These are phyloP conservation scores for Cordyceps farinosa DNA, from an alignment of 2,329 filamentous ascomycete genomes.

Conservation along the genomic window DNA sequence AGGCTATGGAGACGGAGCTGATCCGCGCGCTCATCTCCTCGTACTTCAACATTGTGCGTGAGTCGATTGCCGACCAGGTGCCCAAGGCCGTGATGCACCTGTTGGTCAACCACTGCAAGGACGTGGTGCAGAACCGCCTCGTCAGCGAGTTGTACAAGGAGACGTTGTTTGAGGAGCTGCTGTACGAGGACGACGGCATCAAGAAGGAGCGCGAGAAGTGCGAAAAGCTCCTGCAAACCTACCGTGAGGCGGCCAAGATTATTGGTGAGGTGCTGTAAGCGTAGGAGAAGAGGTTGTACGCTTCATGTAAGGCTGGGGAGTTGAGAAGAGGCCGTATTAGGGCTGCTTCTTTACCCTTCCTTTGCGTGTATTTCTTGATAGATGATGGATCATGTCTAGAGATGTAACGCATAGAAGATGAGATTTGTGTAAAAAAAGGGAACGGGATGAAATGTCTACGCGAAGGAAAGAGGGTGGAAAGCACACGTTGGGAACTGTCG, in stretches of 20 bases:
- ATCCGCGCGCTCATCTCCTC: constrained; percentile 95
- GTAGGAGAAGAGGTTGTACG: background rate
- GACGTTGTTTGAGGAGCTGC: constrained; percentile 79
- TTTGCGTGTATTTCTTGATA: background rate
- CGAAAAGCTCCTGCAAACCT: constrained; percentile 90
- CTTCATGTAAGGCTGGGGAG: no score
- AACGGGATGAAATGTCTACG: background rate
- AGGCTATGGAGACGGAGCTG: constrained; percentile 95
- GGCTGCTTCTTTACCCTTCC: no score
- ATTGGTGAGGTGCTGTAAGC: constrained; percentile 85
- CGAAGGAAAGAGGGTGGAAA: background rate
- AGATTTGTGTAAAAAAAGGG: background rate
- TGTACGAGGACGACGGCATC: constrained; percentile 96
- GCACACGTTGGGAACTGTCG: background rate
- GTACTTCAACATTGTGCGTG: constrained; percentile 98
- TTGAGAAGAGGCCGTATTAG: background rate
- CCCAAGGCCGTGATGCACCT: constrained; percentile 99
- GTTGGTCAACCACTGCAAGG: constrained; percentile 96
- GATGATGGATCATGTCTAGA: background rate
- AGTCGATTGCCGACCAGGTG: constrained; percentile 97
- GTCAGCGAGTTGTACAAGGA: constrained; percentile 96
- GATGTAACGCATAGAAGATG: background rate
- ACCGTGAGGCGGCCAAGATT: constrained; percentile 96
- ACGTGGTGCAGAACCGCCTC: constrained; percentile 93
- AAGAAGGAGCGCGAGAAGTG: constrained; percentile 99